Evolutionary conservation across 1,284 basidiomycete genomes (phyloP).

Genomic region (Melampsora americana): DNA sequence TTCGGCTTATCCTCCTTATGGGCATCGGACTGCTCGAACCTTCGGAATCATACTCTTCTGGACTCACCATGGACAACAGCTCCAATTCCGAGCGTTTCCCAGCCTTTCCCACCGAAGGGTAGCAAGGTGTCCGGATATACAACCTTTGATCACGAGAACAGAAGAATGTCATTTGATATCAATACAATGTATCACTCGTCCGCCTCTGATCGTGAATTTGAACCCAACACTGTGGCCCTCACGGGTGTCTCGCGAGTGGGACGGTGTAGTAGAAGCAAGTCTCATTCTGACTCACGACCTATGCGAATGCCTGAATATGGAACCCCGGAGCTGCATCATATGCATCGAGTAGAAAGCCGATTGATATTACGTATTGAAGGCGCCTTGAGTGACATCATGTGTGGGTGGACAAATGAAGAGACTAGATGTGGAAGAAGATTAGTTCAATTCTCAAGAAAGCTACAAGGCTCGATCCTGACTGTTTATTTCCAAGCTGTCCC

Average conservation of each 20-base stretch:
- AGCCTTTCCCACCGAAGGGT: no score
- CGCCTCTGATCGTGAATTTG: neutral
- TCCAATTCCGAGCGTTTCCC: no score
- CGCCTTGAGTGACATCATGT: conserved; percentile 1
- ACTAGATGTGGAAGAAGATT: neutral
- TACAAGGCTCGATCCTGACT: neutral
- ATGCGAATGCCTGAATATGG: neutral
- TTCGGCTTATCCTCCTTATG: no score
- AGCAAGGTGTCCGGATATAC: no score
- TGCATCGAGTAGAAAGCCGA: neutral
- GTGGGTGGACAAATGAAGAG: conserved; percentile 1
- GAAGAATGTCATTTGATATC: no score
- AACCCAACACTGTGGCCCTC: neutral
- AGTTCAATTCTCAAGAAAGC: conserved; percentile 2
- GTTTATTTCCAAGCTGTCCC: conserved; percentile 1
- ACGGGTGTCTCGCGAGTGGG: neutral
- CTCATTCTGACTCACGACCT: conserved; percentile 10
- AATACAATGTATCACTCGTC: neutral
- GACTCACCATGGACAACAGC: no score
- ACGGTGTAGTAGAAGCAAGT: neutral
- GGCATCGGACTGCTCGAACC: no score
- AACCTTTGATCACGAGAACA: no score
- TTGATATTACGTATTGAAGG: neutral
- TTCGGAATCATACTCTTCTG: no score
- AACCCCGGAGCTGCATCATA: neutral